Base-by-base conservation (phyloP, 31 red algal genomes). In the Odonthalia washingtoniensis region DNA sequence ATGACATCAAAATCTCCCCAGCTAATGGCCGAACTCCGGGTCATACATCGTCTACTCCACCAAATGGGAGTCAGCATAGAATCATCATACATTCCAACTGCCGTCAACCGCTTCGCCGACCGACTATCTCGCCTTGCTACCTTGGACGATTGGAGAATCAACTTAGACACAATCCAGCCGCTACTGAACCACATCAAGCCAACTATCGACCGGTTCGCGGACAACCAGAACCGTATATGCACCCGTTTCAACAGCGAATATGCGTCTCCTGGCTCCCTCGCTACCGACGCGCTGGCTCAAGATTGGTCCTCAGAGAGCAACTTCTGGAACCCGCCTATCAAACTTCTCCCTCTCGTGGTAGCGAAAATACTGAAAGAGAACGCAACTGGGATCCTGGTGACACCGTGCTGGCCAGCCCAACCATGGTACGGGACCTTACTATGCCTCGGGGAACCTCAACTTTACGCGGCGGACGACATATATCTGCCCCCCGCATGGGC, bases 61-160 rank as follows among this genome's bases (percentile, higher is more conserved):
- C 36, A 32, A 36, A 66, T 75, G 4, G 82, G 68, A 37, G 40
- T 86, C 5, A 43, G 35, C 38, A 53, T 86, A 4, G 69, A 86
- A 53, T 3, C 69, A 4, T 40, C 42, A 17, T 75, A 75, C 41
- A 21, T 86, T 30, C 42, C 82, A 2, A 53, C 82, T 4, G 82
- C 82, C n/a, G 70, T 86, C 34, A 86, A 86, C 33, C 66, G 69
- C 5, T 86, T 75, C 68, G 82, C 82, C 36, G 82, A 86, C 31
- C 3, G 69, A 1, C 68, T 75, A 3, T 86, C 82, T 75, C 46
- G 82, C 24, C 69, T 34, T 1, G 78, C 57, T 21, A 37, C 73
- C 46, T 40, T 35, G 17, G 70, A 69, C 17, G 88, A 91, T 49
- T 24, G 62, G 34, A 72, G 40, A 5, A 80, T 80, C 77, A 80